Evolutionary conservation across 202 grass and related monocot species (phyloP), one percentile per base, ranked within the genome.

Genomic region (Schoenoplectus triqueter): DNA sequence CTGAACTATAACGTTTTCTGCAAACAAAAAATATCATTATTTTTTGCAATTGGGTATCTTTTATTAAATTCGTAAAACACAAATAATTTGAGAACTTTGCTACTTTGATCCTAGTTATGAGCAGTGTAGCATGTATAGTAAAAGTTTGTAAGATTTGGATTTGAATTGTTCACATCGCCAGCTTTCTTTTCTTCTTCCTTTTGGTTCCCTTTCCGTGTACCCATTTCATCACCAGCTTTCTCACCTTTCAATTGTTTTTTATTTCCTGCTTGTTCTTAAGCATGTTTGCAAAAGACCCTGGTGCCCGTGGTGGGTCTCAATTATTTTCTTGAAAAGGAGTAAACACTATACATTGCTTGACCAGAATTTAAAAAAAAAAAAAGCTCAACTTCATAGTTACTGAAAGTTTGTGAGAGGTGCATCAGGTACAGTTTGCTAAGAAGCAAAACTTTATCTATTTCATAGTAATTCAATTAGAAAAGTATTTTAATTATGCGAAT

Each of bases 261-360:
- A n/a, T 52, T 52, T 10, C 9, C 21, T 66, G 8, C 52, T 57
- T 42, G 15, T 59, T 17, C 57, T 15, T 40, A 59, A 79, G 6
- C 75, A 74, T 52, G 3, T 61, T 46, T 17, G 0, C 0, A 45
- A 61, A 62, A 62, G 15, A 79, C 3, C 73, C 10, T 62, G 15
- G 6, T 62, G 31, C 31, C 31, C 31, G 31, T 31, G 31, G 55
- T 60, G 55, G 75, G 55, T 46, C 55, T 79, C 55, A 79, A 19
- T 17, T 61, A 76, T 79, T 78, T 79, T 61, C 39, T 61, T 60
- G 51, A 45, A 17, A 78, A 78, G 11, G 22, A 61, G 55, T 21
- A 46, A 17, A 17, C 17, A 51, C 1, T 47, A 71, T 73, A 51
- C 21, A 52, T 19, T 51, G 70, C 18, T 49, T 73, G 44, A 51